Percentiles rank a stretch among this genome's conserved stretches.
phyloP scores from a whole-genome alignment of 2,329 filamentous ascomycete genomes.

The Trichoderma sp. region DNA sequence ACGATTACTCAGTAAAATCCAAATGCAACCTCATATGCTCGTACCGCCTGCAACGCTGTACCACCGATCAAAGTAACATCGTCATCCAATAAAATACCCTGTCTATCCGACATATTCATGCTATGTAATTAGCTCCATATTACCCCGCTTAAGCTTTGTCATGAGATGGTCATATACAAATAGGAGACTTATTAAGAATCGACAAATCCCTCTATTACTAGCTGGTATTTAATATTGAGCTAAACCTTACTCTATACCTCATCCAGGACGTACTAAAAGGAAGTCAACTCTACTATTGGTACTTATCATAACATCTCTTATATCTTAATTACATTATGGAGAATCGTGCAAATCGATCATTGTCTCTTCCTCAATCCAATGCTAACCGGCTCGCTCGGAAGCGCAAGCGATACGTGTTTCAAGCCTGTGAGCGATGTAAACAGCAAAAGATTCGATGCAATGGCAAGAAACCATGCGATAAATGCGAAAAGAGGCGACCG shows the following conservation, averaged over 20 bases:
- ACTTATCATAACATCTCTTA: not conserved
- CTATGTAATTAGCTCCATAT: not conserved
- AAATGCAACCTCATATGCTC: not conserved
- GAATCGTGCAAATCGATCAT: not conserved
- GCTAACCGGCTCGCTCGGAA: not conserved
- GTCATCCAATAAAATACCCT: not conserved
- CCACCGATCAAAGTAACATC: not conserved
- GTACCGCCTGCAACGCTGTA: not conserved
- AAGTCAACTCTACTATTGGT: not conserved
- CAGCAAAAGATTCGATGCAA: not conserved
- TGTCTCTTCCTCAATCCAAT: not conserved
- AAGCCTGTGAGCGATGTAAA: not conserved
- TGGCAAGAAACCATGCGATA: not conserved
- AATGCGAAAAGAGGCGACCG: not conserved
- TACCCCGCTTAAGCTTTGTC: not conserved
- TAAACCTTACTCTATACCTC: not conserved
- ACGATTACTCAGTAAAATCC: not conserved
- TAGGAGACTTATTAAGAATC: not conserved
- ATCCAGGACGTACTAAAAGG: not conserved
- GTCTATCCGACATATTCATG: not conserved
- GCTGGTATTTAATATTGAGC: not conserved
- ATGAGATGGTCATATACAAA: not conserved
- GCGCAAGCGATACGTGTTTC: not conserved
- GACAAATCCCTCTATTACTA: not conserved
- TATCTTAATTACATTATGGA: not conserved